A percentile compares a stretch with the other conserved stretches of the same genome.
Evolutionary conservation across 73 alveolate genomes (phyloP).

Genomic region (Uronychia binucleata): DNA sequence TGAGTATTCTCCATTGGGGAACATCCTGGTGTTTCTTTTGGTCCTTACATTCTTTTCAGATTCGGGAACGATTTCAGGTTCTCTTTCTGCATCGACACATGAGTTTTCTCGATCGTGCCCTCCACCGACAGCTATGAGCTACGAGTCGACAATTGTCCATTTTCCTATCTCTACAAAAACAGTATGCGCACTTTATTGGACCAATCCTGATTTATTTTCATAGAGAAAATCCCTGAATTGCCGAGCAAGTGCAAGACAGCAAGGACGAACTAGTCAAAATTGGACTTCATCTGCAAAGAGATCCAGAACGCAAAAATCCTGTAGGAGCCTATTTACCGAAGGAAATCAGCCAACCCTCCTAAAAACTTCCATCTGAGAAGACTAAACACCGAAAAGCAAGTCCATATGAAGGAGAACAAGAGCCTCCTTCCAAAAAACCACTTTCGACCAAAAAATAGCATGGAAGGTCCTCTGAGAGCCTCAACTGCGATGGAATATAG

Average conservation of each 20-base stretch:
- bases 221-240: not conserved
- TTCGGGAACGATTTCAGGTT: not conserved
- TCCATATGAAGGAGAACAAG: too few relatives aligned
- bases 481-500: too few relatives aligned
- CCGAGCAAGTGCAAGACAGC: not conserved
- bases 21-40: not conserved
- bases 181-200: not conserved
- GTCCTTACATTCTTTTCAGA: not conserved
- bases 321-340: too few relatives aligned
- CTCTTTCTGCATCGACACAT: not conserved
- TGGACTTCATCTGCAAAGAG: not conserved
- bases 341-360: not conserved
- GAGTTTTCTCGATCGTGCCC: not conserved
- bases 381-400: too few relatives aligned
- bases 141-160: not conserved
- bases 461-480: too few relatives aligned
- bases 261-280: not conserved
- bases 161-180: not conserved
- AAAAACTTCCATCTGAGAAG: too few relatives aligned
- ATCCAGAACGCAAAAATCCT: not conserved
- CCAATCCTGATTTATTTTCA: too few relatives aligned
- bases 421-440: too few relatives aligned
- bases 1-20: not conserved
- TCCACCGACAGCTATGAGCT: not conserved
- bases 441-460: too few relatives aligned